Evolutionary conservation across 2,329 filamentous ascomycete genomes (phyloP).

Genomic region (Pezizomycotina sp.): DNA sequence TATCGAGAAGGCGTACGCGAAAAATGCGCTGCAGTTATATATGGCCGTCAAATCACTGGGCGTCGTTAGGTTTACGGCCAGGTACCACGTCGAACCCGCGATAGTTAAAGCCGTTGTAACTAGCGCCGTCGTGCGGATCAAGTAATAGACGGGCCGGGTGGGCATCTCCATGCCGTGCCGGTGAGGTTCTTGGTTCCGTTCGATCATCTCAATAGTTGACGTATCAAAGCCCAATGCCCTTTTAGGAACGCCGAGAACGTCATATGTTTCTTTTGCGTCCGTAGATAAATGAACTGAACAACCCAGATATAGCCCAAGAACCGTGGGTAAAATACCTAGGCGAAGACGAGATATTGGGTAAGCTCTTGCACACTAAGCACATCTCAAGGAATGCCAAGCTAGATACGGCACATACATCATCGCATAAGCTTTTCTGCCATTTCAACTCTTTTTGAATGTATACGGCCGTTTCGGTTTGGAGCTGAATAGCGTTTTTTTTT

Average conservation of each 20-base stretch:
- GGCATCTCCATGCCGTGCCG: slow-evolving; percentile 31
- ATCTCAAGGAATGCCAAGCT: slow-evolving; percentile 9
- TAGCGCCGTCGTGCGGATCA: slow-evolving; percentile 61
- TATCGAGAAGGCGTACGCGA: slow-evolving; percentile 93
- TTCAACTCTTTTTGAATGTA: slow-evolving; percentile 83
- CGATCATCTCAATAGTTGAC: slow-evolving; percentile 66
- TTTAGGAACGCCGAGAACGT: slow-evolving; percentile 81
- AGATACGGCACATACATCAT: slow-evolving; percentile 55
- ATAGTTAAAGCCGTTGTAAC: slow-evolving; percentile 76
- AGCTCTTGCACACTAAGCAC: neutral
- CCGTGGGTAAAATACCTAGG: slow-evolving; percentile 66
- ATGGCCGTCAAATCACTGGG: slow-evolving; percentile 91
- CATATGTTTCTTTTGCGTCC: slow-evolving; percentile 58
- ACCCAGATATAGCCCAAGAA: slow-evolving; percentile 89
- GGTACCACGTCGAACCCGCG: slow-evolving; percentile 85
- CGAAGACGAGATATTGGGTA: slow-evolving; percentile 5
- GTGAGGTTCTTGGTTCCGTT: slow-evolving; percentile 33
- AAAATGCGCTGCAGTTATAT: slow-evolving; percentile 98
- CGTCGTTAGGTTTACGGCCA: slow-evolving; percentile 84
- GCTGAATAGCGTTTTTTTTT: slow-evolving; percentile 21
- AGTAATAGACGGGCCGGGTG: slow-evolving; percentile 49
- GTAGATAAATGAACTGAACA: slow-evolving; percentile 59
- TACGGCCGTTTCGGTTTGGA: slow-evolving; percentile 89
- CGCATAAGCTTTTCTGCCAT: slow-evolving; percentile 98
- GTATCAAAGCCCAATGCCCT: slow-evolving; percentile 45